Base-by-base conservation (phyloP, 768 basidiomycete genomes). In the Lyophyllum semitale region DNA sequence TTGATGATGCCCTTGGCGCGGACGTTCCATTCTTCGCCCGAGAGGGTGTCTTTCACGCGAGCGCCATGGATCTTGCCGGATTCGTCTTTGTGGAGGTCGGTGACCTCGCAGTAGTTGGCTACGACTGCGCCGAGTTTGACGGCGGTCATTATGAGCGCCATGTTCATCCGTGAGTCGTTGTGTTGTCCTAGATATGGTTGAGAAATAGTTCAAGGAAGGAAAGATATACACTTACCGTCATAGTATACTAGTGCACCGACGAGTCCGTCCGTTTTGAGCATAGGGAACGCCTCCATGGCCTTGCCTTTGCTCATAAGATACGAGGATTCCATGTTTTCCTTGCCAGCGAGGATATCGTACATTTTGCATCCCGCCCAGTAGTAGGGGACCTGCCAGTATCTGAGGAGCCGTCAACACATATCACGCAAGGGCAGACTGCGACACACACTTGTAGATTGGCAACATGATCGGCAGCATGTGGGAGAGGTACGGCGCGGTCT, bases 161-260 rank as follows among this genome's bases (percentile, higher is more conserved):
- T 83, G 76, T 99, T 99, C 97, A 98, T 99, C 13, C 96, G 84
- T 1, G 96, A 89, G 64, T 99, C 97, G 65, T 99, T 99, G 73
- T 99, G 96, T 74, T 98, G 96, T 51, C 95, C 93, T 95, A 46
- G 1, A 8, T 27, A 23, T 18, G 25, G 35, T 44, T 48, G 33
- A 51, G 26, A 54, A 46, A 66, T 69, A 72, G 62, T 71, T 74
- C 47, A 75, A 76, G 13, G 75, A 72, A 54, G 71, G 73, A 12
- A n/a, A 17, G 27, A 29, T 44, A 25, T 26, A 53, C 15, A 54
- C 81, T 55, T 63, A 91, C 95, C 95, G 65, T 99, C 96, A 62
- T 99, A 97, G 73, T 98, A 98, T 15, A 99, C 96, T 51, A 99
- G 78, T 13, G 94, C 95, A 18, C 95, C 95, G 29, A 95, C 93